Evolutionary conservation across 2,329 filamentous ascomycete genomes (phyloP).

Genomic region (Cephalotrichum gorgonifer): DNA sequence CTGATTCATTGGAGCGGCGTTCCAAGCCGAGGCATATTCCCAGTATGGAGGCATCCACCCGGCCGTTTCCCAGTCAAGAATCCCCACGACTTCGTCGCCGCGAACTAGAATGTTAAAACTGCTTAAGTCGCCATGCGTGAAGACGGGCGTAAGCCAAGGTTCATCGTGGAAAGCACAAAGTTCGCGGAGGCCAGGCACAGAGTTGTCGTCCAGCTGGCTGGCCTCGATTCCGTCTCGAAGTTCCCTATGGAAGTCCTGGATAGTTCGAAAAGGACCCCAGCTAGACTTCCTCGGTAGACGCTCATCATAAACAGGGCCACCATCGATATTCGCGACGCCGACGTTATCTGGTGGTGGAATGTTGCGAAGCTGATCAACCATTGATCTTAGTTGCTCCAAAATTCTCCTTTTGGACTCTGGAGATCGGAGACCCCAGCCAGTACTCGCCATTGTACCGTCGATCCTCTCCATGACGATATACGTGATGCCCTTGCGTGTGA

Average conservation of each 20-base stretch:
- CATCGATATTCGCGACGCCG: conserved; percentile 9
- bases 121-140: conserved; percentile 15
- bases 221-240: conserved; percentile 8
- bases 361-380: conserved; percentile 11
- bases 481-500: conserved; percentile 18
- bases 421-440: conserved; percentile 8
- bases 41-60: conserved; percentile 15
- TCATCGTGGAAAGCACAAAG: conserved; percentile 13
- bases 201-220: neutral
- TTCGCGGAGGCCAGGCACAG: conserved; percentile 5
- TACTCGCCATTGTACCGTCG: conserved; percentile 12
- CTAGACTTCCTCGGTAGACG: conserved; percentile 10
- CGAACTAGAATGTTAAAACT: conserved; percentile 16
- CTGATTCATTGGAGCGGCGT: conserved; percentile 3
- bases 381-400: conserved; percentile 11
- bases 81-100: conserved; percentile 15
- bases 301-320: conserved; percentile 14
- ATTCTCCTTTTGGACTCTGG: conserved; percentile 11
- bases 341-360: conserved; percentile 1
- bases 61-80: conserved; percentile 16
- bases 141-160: conserved; percentile 1
- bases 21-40: conserved; percentile 12
- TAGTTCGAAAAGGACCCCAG: conserved; percentile 16
- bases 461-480: conserved; percentile 33
- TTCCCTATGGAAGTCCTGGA: conserved; percentile 15